These are phyloP conservation scores for Babesia bigemina DNA, from an alignment of 169 alveolate genomes.

Conservation along the genomic window DNA sequence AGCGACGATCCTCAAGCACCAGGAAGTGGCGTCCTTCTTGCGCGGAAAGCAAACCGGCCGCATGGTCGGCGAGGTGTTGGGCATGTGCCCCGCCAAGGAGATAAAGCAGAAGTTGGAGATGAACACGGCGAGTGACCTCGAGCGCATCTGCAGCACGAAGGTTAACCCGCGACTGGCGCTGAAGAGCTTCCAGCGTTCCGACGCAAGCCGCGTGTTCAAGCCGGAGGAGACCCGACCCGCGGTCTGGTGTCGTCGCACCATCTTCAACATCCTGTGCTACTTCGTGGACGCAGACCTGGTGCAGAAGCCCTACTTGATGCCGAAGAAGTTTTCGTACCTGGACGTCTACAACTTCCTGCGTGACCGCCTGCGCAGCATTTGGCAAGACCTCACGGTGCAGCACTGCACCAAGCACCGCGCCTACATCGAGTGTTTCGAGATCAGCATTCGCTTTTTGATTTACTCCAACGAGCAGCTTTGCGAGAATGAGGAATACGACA, in stretches of 20 bases:
- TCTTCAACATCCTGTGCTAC: constrained; percentile 74
- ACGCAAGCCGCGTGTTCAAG: constrained; percentile 80
- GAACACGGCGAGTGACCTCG: constrained; percentile 84
- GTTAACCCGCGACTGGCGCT: constrained; percentile 76
- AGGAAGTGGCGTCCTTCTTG: constrained; percentile 45
- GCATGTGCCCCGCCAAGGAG: constrained; percentile 81
- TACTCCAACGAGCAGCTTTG: constrained; percentile 76
- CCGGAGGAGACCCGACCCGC: constrained; percentile 80
- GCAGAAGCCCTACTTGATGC: constrained; percentile 63
- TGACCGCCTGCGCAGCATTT: constrained; percentile 82
- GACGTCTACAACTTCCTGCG: constrained; percentile 83
- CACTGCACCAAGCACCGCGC: constrained; percentile 83
- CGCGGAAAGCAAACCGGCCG: constrained; percentile 7
- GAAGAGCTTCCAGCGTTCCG: constrained; percentile 85
- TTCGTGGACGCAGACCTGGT: constrained; percentile 78
- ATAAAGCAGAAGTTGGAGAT: constrained; percentile 76
- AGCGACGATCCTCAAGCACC: constrained; percentile 34
- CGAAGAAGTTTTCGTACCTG: constrained; percentile 69
- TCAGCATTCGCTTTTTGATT: constrained; percentile 79
- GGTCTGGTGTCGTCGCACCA: constrained; percentile 84
- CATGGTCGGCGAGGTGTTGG: constrained; percentile 74
- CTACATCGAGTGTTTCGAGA: constrained; percentile 80
- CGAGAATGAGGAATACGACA: constrained; percentile 74
- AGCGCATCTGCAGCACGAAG: constrained; percentile 45
- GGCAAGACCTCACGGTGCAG: constrained; percentile 88